These are phyloP conservation scores for Nemania diffusa DNA, from an alignment of 2,329 filamentous ascomycete genomes.

Conservation along the genomic window DNA sequence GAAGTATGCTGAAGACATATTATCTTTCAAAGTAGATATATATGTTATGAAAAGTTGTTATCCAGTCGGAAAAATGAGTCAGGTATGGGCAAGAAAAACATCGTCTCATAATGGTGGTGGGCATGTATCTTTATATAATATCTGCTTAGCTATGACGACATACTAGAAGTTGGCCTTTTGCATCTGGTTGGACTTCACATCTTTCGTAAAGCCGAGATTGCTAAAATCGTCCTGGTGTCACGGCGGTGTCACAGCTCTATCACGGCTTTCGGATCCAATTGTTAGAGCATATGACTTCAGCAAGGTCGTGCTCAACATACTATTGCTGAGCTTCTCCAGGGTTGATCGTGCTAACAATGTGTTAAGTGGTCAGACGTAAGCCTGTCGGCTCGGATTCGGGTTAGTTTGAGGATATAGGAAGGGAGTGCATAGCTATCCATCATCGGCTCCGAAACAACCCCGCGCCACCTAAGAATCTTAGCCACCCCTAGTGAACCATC, in stretches of 20 bases:
- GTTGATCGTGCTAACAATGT: not conserved
- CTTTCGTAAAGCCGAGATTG: not conserved
- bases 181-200: not conserved
- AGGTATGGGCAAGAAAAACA: not conserved
- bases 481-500: no score
- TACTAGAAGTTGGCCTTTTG: not conserved
- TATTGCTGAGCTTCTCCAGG: not conserved
- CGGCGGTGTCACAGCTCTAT: no score
- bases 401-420: not conserved
- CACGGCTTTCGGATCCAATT: not conserved
- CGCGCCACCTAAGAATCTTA: not conserved
- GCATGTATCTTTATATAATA: not conserved
- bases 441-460: not conserved
- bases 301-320: not conserved
- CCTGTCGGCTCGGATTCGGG: conserved; percentile 10
- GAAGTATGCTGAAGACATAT: conserved; percentile 3
- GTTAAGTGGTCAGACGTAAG: not conserved
- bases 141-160: not conserved
- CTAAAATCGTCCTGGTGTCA: not conserved
- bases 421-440: not conserved
- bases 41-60: not conserved
- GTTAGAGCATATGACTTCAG: not conserved
- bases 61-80: not conserved
- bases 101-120: not conserved
- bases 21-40: not conserved